Percentiles rank a stretch among this genome's conserved stretches.
These are phyloP conservation scores for Taxawa tesnikishii DNA, from an alignment of 2,329 filamentous ascomycete genomes.

Conservation along the genomic window DNA sequence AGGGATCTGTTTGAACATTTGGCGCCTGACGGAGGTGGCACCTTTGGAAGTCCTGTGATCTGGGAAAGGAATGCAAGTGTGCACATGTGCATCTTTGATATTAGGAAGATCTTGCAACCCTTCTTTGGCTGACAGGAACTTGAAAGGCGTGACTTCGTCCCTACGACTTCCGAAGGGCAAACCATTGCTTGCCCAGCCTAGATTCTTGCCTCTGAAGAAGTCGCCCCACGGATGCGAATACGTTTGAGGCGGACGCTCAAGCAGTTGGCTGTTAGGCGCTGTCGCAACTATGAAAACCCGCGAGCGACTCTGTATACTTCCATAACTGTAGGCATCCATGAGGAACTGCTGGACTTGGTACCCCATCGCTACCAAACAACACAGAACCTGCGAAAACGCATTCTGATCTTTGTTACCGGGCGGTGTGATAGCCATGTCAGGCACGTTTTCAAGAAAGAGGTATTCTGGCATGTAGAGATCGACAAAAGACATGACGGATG, in stretches of 20 bases:
- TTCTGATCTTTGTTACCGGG: constrained; percentile 38
- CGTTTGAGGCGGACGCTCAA: constrained; percentile 44
- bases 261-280: constrained; percentile 50
- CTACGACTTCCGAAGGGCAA: constrained; percentile 45
- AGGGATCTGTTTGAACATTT: constrained; percentile 47
- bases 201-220: too few relatives aligned
- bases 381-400: constrained; percentile 61
- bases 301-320: constrained; percentile 52
- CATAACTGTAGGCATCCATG: constrained; percentile 57
- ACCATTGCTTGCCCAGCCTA: constrained; percentile 51
- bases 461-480: constrained; percentile 67
- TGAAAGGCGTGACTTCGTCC: constrained; percentile 46
- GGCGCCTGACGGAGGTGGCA: constrained; percentile 26
- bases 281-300: constrained; percentile 62
- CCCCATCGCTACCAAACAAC: constrained; percentile 60
- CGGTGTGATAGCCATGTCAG: constrained; percentile 42
- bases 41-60: constrained; percentile 50
- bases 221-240: too few relatives aligned
- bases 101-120: constrained; percentile 48
- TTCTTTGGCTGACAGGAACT: constrained; percentile 40
- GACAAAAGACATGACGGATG: constrained; percentile 61
- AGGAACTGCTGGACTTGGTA: constrained; percentile 62
- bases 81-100: constrained; percentile 48
- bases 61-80: constrained; percentile 51
- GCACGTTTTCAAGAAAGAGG: constrained; percentile 66